Evolutionary conservation across 176 grass and related monocot species (phyloP), one percentile per base, ranked within the genome.

Genomic region (Eragrostis nindensis): DNA sequence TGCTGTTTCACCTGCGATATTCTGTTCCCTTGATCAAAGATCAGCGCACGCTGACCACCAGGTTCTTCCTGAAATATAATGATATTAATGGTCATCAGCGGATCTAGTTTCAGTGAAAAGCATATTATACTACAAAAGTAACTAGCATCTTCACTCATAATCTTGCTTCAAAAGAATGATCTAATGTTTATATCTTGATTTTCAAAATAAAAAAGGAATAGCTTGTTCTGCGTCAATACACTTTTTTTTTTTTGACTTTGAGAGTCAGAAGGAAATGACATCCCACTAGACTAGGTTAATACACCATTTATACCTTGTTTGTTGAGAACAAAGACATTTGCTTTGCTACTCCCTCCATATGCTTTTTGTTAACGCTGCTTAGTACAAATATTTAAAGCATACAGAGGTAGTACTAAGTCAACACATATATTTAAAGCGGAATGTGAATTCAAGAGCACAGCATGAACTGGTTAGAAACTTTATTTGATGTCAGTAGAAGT

Each of bases 11-110:
- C 96, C 90, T 99, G 92, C 67, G 96, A 93, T 42, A 95, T 95
- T 79, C 88, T 90, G 71, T 93, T 99, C 54, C 96, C 96, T 91
- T 99, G 92, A 90, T 99, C 96, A 80, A 99, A 99, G 25, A 99
- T 99, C 75, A 99, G 60, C 47, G 96, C 96, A 63, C 96, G 92
- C 70, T 99, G 96, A 25, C 96, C 96, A 42, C 96, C 96, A 84
- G 96, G 96, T 91, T 99, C 96, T 93, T 99, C 96, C 96, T 99
- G 86, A 14, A 87, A 92, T 40, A 15, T 26, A 74, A 61, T 15
- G 21, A 30, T n/a, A 0, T 12, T 45, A 30, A 13, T 62, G 76
- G 38, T 47, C 19, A 80, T 75, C 42, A 50, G n/a, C 53, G 52
- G 9, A 62, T 57, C 32, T 17, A 53, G 41, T 46, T 84, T 64